These are phyloP conservation scores for Lentinula edodes DNA, from an alignment of 768 basidiomycete genomes.

Conservation along the genomic window DNA sequence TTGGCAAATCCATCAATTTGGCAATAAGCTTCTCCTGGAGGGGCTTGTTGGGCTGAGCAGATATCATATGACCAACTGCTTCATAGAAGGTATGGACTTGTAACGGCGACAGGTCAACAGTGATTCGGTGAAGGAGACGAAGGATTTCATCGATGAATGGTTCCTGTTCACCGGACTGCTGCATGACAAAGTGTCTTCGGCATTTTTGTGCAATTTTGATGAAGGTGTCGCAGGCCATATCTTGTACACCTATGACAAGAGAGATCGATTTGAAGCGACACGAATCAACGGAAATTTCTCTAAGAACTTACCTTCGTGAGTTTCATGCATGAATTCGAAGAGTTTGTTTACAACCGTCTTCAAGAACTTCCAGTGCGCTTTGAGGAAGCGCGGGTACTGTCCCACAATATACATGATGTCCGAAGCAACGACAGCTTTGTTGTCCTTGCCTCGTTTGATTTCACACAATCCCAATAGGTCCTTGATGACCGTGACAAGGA, in stretches of 20 bases:
- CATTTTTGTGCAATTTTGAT: conserved; percentile 99
- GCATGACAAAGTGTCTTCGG: conserved; percentile 96
- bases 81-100: conserved; percentile 99
- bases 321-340: conserved; percentile 99
- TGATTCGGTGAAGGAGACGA: conserved; percentile 86
- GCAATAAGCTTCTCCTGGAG: conserved; percentile 93
- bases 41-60: conserved; percentile 96
- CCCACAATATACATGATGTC: conserved; percentile 99
- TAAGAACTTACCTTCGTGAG: conserved; percentile 74
- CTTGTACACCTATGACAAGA: conserved; percentile 75
- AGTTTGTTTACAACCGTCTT: conserved; percentile 99
- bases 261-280: background rate
- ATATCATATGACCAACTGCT: conserved; percentile 99
- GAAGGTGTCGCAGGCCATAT: conserved; percentile 99
- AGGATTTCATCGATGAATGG: conserved; percentile 98
- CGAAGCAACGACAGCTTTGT: conserved; percentile 97
- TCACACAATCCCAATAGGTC: conserved; percentile 96
- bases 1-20: conserved; percentile 95
- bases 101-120: conserved; percentile 88
- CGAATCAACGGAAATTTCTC: background rate
- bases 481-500: conserved; percentile 98
- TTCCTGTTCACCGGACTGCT: conserved; percentile 93
- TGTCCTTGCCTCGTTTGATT: conserved; percentile 98
- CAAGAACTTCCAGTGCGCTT: conserved; percentile 99
- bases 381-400: conserved; percentile 98